Base-by-base conservation (phyloP, 2,329 filamentous ascomycete species). In the Colletotrichum chlorophyti region DNA sequence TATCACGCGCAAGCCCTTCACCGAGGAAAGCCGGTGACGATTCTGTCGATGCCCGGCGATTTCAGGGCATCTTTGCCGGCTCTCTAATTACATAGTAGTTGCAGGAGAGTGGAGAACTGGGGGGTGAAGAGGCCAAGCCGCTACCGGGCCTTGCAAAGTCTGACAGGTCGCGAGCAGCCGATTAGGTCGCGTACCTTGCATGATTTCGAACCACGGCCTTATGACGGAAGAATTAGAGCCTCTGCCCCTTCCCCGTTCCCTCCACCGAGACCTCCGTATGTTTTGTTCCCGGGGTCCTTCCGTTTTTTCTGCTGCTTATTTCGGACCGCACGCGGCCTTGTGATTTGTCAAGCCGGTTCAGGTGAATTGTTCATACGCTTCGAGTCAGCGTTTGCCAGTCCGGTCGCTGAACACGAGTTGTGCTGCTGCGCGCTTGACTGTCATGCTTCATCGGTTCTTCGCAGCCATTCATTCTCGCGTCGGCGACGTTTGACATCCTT, bases 171-270 rank as follows among this genome's bases (percentile, higher is more conserved):
- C 15, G 47, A 24, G 24, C 15, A 23, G 12, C 29, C 32, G 17
- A 37, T 45, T 43, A 31, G 15, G 19, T 21, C 34, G 21, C 24
- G 35, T 43, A 47, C 29, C 41, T 9, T 38, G 42, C 50, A 54
- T 54, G 15, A 23, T n/a, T n/a, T n/a, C n/a, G 26, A 11, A 14
- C 21, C 27, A 49, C 50, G 42, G 50, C 42, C 35, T 49, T 43
- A 49, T 32, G 26, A 24, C 55, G 55, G 50, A 42, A 55, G 46
- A 53, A 43, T 43, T 41, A 48, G 42, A n/a, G n/a, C n/a, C n/a
- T n/a, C n/a, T n/a, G 55, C 43, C 27, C 24, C 29, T 54, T 42
- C 50, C n/a, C n/a, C n/a, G n/a, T n/a, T n/a, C n/a, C n/a, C n/a
- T n/a, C n/a, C n/a, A n/a, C n/a, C 42, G 50, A 54, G 29, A 59